Conservation (phyloP, 805 yeast genomes). For the Ogataea trehaloabstinens region DNA sequence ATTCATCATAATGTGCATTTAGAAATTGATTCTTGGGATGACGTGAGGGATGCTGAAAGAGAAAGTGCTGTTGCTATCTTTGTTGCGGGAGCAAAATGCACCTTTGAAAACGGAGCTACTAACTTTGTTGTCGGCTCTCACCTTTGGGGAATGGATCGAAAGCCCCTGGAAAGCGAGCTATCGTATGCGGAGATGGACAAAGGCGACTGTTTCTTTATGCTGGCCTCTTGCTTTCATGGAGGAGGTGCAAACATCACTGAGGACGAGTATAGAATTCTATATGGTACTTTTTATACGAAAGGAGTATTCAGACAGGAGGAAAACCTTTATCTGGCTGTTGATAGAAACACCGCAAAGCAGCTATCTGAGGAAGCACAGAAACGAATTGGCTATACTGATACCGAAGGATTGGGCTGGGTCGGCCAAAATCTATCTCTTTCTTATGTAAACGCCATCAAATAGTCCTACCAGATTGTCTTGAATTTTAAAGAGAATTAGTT, state of each 20-base stretch:
- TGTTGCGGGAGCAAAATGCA: conserved; percentile 25
- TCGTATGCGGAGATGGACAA: conserved; percentile 25
- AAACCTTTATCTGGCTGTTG: conserved; percentile 19
- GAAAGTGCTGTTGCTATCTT: conserved; percentile 24
- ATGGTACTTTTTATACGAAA: conserved; percentile 19
- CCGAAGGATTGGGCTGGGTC: too few species aligned
- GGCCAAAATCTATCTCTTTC: too few species aligned
- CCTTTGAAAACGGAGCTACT: conserved; percentile 31
- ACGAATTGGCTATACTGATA: conserved; percentile 10
- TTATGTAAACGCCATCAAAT: too few species aligned
- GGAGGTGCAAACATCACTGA: conserved; percentile 23
- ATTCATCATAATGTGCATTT: conserved; percentile 27
- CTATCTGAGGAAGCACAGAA: conserved; percentile 9
- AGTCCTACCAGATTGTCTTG: too few species aligned
- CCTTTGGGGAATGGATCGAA: conserved; percentile 24
- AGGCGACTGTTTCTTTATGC: conserved; percentile 26
- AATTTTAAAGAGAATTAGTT: too few species aligned
- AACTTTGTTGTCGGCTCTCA: conserved; percentile 31
- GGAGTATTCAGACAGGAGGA: conserved; percentile 26
- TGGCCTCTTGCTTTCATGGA: conserved; percentile 24
- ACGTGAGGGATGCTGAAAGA: conserved; percentile 9
- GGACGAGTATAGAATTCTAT: conserved; percentile 19
- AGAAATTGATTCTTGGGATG: too few species aligned
- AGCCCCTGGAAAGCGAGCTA: conserved; percentile 17
- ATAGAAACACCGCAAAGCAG: conserved; percentile 9